Evolutionary conservation across 305 asterid genomes (phyloP), one percentile per base, ranked within the genome.

Genomic region (Nicotiana rustica): DNA sequence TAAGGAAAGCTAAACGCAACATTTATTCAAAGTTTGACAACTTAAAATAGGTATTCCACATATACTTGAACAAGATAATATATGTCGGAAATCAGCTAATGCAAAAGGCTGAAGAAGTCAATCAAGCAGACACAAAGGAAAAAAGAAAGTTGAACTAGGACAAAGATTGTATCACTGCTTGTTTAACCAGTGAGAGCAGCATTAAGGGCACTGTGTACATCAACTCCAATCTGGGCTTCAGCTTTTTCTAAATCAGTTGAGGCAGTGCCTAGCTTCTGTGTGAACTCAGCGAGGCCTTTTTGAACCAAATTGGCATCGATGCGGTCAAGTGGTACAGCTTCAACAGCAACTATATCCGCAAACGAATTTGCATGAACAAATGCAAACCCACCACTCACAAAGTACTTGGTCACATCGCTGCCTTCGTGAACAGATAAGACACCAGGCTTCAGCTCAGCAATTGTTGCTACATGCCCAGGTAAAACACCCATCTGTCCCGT

Each of bases 401-500:
- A 93, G 70, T 93, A 94, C 81, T 94, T 95, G 85, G 81, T 87
- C 76, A 90, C 92, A 5, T 92, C 96, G 19, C 84, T 93, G 52
- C 97, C 98, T 79, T 94, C 97, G 15, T 92, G 98, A 64, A 95
- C 96, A 4, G 97, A 88, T 82, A 95, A 77, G 47, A 95, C 67
- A 59, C 97, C 97, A 4, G 97, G 98, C 81, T 94, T 94, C 69
- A 95, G 90, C 92, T 95, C 97, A 0, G 98, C 97, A 85, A 95
- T 93, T 15, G 99, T 93, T 10, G 98, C 90, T 15, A 95, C 99
- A 52, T 95, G 99, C 60, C 99, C 97, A 0, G 99, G 98, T 86
- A 94, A 88, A 81, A 95, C 97, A 92, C 97, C 98, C 99, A 95
- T 95, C 81, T 94, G 98, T 79, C 99, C 99, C 0, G 97, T 93